Evolutionary conservation across 805 yeast species (phyloP).

Genomic region (Ogataea haglerorum): DNA sequence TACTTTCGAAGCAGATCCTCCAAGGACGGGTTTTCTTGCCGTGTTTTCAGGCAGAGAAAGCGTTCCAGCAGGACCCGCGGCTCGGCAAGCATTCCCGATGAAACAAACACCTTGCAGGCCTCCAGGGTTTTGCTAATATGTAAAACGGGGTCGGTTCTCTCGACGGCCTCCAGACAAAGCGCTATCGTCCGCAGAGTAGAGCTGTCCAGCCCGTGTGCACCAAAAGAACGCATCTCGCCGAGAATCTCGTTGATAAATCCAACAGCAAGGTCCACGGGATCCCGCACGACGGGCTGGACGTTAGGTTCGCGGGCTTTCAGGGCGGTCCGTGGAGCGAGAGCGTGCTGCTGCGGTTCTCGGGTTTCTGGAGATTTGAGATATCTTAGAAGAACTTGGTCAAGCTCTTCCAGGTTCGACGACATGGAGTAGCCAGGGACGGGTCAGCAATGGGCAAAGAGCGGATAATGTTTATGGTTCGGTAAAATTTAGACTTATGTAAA

Average conservation of each 20-base stretch:
- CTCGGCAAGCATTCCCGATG: background rate
- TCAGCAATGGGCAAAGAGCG: background rate
- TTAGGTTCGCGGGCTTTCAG: slow-evolving; percentile 10
- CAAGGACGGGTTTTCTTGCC: background rate
- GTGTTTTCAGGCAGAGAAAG: background rate
- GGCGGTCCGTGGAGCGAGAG: slow-evolving; percentile 2
- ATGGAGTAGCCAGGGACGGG: background rate
- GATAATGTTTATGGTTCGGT: background rate
- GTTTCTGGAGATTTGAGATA: slow-evolving; percentile 5
- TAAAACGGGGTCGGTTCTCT: background rate
- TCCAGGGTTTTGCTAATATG: slow-evolving; percentile 3
- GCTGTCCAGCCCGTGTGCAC: background rate
- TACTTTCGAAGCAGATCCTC: background rate
- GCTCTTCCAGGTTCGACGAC: slow-evolving; percentile 8
- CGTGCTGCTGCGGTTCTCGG: background rate
- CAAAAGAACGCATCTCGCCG: background rate
- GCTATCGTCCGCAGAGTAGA: slow-evolving; percentile 4
- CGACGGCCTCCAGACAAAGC: slow-evolving; percentile 14
- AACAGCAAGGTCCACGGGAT: slow-evolving; percentile 12
- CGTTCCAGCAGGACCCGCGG: background rate
- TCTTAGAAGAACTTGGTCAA: slow-evolving; percentile 7
- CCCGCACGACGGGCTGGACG: background rate
- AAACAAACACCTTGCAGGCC: background rate
- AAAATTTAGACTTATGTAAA: slow-evolving; percentile 3
- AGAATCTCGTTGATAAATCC: slow-evolving; percentile 9